Percentiles rank a stretch among this genome's conserved stretches.
These are phyloP conservation scores for Neonectria hederae DNA, from an alignment of 2,329 filamentous ascomycete species.

Conservation along the genomic window DNA sequence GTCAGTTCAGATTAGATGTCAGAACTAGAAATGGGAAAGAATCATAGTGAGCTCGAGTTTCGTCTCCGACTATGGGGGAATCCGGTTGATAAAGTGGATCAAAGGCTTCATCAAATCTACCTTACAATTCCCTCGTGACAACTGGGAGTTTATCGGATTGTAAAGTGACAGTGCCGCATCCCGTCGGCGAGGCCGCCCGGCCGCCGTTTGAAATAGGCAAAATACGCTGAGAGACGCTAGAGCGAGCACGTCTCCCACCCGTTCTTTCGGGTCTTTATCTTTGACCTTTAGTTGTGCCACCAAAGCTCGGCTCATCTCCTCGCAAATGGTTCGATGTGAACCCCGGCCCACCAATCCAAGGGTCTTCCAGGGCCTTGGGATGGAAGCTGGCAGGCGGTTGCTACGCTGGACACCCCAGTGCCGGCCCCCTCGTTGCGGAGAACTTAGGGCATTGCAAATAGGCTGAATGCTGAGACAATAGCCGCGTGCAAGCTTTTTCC, in stretches of 20 bases:
- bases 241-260: background rate
- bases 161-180: background rate
- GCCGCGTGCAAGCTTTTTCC: background rate
- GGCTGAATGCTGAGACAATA: slow-evolving; percentile 17
- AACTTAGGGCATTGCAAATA: background rate
- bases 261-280: background rate
- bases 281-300: background rate
- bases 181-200: background rate
- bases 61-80: too few species aligned
- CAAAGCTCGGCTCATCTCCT: background rate
- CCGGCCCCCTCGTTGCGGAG: background rate
- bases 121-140: background rate
- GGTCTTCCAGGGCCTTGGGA: background rate
- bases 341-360: background rate
- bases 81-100: background rate
- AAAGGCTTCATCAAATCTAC: background rate
- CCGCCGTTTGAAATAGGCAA: slow-evolving; percentile 5
- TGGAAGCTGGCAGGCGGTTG: background rate
- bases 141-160: background rate
- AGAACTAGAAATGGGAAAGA: too few species aligned
- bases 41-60: too few species aligned
- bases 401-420: background rate
- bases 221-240: background rate
- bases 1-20: too few species aligned
- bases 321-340: slow-evolving; percentile 3